A percentile compares a stretch with the other conserved stretches of the same genome.
These are phyloP conservation scores for Mediolabrus comicus DNA, from an alignment of 108 stramenopile species.

Conservation along the genomic window DNA sequence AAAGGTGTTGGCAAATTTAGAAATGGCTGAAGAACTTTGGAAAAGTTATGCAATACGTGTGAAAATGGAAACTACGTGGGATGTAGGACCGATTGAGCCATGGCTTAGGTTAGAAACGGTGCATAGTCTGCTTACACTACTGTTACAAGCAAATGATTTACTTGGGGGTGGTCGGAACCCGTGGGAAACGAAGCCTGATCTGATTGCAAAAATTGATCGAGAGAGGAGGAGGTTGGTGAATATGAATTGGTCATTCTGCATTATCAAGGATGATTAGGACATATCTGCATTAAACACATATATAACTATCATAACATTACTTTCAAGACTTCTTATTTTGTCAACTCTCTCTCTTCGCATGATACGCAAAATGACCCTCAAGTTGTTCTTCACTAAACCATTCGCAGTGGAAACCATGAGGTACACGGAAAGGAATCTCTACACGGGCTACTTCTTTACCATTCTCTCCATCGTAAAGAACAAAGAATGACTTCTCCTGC, in stretches of 20 bases:
- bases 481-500: too few relatives aligned
- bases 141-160: constrained; percentile 64
- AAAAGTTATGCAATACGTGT: constrained; percentile 27
- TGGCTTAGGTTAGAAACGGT: constrained; percentile 82
- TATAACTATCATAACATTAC: too few relatives aligned
- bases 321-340: too few relatives aligned
- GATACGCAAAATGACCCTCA: too few relatives aligned
- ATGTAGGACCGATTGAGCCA: constrained; percentile 69
- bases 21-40: constrained; percentile 73
- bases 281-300: too few relatives aligned
- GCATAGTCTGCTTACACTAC: constrained; percentile 64
- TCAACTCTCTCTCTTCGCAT: too few relatives aligned
- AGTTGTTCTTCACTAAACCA: too few relatives aligned
- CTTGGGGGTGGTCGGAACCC: constrained; percentile 69
- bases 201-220: constrained; percentile 67
- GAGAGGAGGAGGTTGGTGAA: constrained; percentile 57
- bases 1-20: constrained; percentile 75
- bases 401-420: too few relatives aligned
- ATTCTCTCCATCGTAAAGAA: too few relatives aligned
- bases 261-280: too few relatives aligned
- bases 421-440: too few relatives aligned
- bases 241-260: constrained; percentile 37
- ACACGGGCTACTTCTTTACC: too few relatives aligned
- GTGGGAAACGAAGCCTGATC: constrained; percentile 77
- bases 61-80: not conserved